Evolutionary conservation across 1,284 basidiomycete species (phyloP).

Genomic region (Cystobasidiaceae sp.): DNA sequence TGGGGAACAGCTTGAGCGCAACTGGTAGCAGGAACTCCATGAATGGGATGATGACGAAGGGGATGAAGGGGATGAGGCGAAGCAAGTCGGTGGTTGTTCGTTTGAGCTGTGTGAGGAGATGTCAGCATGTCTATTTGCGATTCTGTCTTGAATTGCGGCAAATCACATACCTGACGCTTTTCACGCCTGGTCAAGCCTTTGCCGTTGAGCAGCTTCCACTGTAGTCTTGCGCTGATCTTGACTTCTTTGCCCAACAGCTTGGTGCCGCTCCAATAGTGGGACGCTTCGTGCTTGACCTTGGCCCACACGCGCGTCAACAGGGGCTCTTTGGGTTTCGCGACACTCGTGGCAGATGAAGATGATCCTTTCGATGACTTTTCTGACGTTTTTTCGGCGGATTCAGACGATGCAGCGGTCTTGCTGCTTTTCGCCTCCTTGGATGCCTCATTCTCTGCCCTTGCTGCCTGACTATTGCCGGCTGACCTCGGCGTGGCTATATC

Average conservation of each 20-base stretch:
- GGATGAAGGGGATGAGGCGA: slow-evolving; percentile 87
- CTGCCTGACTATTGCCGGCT: too few species aligned
- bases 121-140: background rate
- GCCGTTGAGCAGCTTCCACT: slow-evolving; percentile 88
- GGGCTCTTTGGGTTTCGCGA: slow-evolving; percentile 24
- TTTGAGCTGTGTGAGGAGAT: slow-evolving; percentile 59
- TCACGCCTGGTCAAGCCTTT: slow-evolving; percentile 87
- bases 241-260: slow-evolving; percentile 94
- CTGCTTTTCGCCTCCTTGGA: background rate
- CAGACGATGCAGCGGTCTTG: background rate
- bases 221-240: slow-evolving; percentile 77
- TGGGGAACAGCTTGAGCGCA: slow-evolving; percentile 94
- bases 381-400: background rate
- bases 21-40: slow-evolving; percentile 98
- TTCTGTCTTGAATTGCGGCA: background rate
- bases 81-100: slow-evolving; percentile 90
- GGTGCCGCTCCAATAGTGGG: slow-evolving; percentile 95
- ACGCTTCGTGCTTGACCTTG: slow-evolving; percentile 89
- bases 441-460: background rate
- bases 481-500: too few species aligned
- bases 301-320: slow-evolving; percentile 58
- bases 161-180: slow-evolving; percentile 68
- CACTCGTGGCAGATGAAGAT: slow-evolving; percentile 8
- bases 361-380: slow-evolving; percentile 1
- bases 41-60: slow-evolving; percentile 93